These are phyloP conservation scores for Xylariaceae sp. DNA, from an alignment of 2,329 filamentous ascomycete species.

Conservation along the genomic window DNA sequence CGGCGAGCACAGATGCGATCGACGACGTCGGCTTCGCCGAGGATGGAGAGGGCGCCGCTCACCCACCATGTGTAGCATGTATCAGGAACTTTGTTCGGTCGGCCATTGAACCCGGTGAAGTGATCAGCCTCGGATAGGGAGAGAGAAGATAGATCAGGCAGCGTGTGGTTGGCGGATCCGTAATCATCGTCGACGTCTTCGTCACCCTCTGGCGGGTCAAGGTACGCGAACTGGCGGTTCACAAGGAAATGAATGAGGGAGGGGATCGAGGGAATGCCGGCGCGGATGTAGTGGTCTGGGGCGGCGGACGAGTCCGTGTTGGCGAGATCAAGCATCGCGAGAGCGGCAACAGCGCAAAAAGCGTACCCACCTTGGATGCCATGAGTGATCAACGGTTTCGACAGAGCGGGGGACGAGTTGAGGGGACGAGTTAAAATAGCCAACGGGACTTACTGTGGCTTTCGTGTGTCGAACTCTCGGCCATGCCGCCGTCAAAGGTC, in stretches of 20 bases:
- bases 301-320: constrained; percentile 28
- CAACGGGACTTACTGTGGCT: constrained; percentile 62
- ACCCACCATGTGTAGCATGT: constrained; percentile 98
- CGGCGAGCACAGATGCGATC: constrained; percentile 58
- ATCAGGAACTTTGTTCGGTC: constrained; percentile 86
- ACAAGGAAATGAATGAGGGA: constrained; percentile 53
- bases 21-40: constrained; percentile 56
- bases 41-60: constrained; percentile 61
- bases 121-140: constrained; percentile 26
- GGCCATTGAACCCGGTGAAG: constrained; percentile 73
- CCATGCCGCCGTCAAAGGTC: constrained; percentile 82
- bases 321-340: constrained; percentile 69
- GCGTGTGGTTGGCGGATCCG: constrained; percentile 33
- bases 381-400: too few relatives aligned
- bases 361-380: constrained; percentile 69
- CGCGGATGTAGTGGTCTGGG: constrained; percentile 32
- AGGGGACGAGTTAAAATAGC: neutral
- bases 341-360: constrained; percentile 77
- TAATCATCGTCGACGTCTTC: constrained; percentile 42
- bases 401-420: too few relatives aligned
- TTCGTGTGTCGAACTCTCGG: constrained; percentile 74
- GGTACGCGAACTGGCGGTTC: constrained; percentile 60
- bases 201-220: constrained; percentile 38
- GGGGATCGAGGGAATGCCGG: constrained; percentile 38
- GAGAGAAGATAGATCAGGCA: constrained; percentile 34